Evolutionary conservation across 2,329 filamentous ascomycete genomes (phyloP).

Genomic region (Penicillium concentricum): DNA sequence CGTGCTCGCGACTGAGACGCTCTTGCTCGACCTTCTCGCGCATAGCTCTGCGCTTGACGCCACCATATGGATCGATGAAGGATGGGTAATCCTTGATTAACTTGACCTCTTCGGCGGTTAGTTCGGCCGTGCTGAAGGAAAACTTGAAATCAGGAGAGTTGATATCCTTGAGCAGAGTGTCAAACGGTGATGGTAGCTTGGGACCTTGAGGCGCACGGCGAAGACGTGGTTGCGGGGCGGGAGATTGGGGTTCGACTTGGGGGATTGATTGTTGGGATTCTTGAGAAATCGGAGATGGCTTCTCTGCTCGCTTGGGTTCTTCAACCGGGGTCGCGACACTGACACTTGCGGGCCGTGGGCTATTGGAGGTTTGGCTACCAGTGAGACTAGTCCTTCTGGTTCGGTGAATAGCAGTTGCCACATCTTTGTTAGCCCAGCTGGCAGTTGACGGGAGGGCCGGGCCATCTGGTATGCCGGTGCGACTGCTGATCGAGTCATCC

Average conservation of each 20-base stretch:
- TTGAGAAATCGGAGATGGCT: constrained; percentile 25
- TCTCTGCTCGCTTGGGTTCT: constrained; percentile 37
- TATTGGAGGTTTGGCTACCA: constrained; percentile 77
- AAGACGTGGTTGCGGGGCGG: constrained; percentile 21
- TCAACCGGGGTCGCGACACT: constrained; percentile 39
- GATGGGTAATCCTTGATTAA: constrained; percentile 64
- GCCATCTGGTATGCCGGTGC: constrained; percentile 67
- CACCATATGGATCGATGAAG: constrained; percentile 78
- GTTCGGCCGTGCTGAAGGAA: constrained; percentile 50
- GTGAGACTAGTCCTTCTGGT: constrained; percentile 69
- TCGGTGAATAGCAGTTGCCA: constrained; percentile 58
- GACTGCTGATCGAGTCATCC: constrained; percentile 62
- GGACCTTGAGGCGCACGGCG: constrained; percentile 17
- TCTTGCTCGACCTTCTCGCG: constrained; percentile 69
- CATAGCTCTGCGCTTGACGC: constrained; percentile 75
- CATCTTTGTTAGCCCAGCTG: constrained; percentile 78
- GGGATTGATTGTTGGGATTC: constrained; percentile 29
- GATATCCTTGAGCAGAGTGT: constrained; percentile 48
- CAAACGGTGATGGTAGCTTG: constrained; percentile 30
- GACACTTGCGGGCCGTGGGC: constrained; percentile 64
- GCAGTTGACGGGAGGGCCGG: constrained; percentile 91
- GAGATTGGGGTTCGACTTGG: constrained; percentile 22
- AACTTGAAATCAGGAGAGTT: constrained; percentile 54
- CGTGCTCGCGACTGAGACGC: constrained; percentile 54
- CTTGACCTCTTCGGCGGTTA: constrained; percentile 51